Evolutionary conservation across 768 basidiomycete species (phyloP), one percentile per base, ranked within the genome.

Genomic region (Termitomyces titanicus): DNA sequence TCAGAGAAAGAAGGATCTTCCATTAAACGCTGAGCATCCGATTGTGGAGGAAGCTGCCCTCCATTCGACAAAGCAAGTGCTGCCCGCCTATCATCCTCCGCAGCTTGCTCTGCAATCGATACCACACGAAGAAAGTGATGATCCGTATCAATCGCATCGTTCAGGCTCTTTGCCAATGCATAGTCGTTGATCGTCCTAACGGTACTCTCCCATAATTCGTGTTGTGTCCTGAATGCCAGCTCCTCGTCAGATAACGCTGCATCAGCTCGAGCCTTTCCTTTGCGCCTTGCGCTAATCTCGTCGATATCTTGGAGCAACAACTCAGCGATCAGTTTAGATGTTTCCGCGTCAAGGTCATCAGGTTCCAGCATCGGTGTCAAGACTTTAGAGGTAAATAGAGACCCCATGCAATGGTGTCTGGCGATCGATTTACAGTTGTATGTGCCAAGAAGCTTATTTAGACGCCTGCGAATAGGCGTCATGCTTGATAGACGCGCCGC

Each of bases 231-330:
- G 12, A 65, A 54, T 4, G 64, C 64, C 3, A 60, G n/a, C 38
- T 65, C 62, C 35, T 65, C 60, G 33, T 63, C 62, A 3, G 64
- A 60, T 7, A 55, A 46, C 2, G 64, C 56, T 0, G 57, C 51
- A 43, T 63, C 62, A 6, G 47, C 54, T 5, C 63, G 57, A 12
- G 54, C 54, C 51, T 66, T 66, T 15, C 63, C 64, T 40, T 66
- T 66, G 35, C 63, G 63, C 13, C 48, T 44, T 11, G 22, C 17
- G 10, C 27, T 42, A 33, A 65, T 57, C n/a, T 63, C 58, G 3
- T 48, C 31, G 17, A 61, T 51, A 43, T 60, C 58, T 15, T 61
- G 42, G 12, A 48, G 52, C 25, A 45, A 27, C 31, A 40, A 38
- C 42, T 33, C 27, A 13, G 37, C 52, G 24, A 65, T 65, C 45